Evolutionary conservation across 495 filamentous ascomycete genomes (phyloP).

Genomic region (Neurospora sp.): DNA sequence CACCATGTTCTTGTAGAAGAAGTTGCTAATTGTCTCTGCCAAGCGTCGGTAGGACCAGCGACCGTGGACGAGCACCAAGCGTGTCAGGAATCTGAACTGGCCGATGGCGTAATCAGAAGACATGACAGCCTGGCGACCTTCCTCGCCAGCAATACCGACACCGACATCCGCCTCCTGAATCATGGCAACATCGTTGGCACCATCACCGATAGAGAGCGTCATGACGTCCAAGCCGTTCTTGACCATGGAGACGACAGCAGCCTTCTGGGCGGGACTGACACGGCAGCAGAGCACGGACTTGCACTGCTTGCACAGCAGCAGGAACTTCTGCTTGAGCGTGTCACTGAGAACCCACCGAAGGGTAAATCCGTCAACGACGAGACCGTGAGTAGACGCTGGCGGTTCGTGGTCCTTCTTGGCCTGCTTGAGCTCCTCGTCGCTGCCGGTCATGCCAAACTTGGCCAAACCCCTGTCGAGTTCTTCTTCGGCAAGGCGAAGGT

Average conservation of each 20-base stretch:
- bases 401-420: constrained; percentile 76
- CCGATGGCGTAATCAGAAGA: constrained; percentile 98
- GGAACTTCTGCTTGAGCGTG: constrained; percentile 76
- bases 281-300: constrained; percentile 95
- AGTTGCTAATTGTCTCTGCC: constrained; percentile 92
- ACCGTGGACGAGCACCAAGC: constrained; percentile 89
- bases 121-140: constrained; percentile 97
- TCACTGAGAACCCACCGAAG: constrained; percentile 83
- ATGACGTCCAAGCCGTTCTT: constrained; percentile 92
- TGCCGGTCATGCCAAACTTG: constrained; percentile 71
- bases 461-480: constrained; percentile 65
- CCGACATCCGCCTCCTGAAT: constrained; percentile 98
- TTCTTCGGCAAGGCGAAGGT: constrained; percentile 47
- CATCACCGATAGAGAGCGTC: constrained; percentile 93
- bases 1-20: constrained; percentile 99
- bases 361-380: constrained; percentile 93
- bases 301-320: constrained; percentile 95
- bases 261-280: constrained; percentile 94
- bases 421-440: constrained; percentile 72
- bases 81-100: constrained; percentile 89
- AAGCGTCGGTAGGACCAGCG: constrained; percentile 92
- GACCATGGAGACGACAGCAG: constrained; percentile 90
- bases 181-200: constrained; percentile 99
- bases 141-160: constrained; percentile 95
- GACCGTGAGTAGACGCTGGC: constrained; percentile 81